These are phyloP conservation scores for Alternaria hordeiaustralica DNA, from an alignment of 2,329 filamentous ascomycete genomes.

Conservation along the genomic window DNA sequence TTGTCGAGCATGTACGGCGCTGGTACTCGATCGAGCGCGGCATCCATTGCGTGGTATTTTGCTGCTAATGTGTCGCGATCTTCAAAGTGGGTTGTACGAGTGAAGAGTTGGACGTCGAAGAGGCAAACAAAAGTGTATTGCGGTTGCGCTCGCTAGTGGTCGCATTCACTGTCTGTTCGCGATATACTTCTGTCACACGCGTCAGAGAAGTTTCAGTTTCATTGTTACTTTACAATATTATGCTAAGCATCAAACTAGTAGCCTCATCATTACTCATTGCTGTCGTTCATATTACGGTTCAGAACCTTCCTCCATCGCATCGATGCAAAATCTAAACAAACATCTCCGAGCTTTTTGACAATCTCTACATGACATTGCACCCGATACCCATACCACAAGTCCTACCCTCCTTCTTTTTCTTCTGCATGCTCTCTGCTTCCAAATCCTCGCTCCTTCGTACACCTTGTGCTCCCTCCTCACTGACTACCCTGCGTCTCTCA, in stretches of 20 bases:
- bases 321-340: neutral
- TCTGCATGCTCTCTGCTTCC: neutral
- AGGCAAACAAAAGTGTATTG: neutral
- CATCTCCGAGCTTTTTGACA: neutral
- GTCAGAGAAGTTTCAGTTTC: neutral
- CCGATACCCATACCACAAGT: neutral
- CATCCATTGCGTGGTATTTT: neutral
- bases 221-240: neutral
- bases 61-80: neutral
- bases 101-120: neutral
- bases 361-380: conserved; percentile 28
- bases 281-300: neutral
- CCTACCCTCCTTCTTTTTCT: neutral
- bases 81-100: neutral
- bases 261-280: neutral
- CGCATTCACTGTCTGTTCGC: neutral
- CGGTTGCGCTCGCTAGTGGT: neutral
- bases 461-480: conserved; percentile 3
- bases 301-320: neutral
- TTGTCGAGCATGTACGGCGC: conserved; percentile 26
- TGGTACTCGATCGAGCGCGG: neutral
- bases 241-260: neutral
- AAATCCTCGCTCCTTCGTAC: neutral
- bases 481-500: conserved; percentile 20
- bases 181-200: neutral